Evolutionary conservation across 2,329 filamentous ascomycete genomes (phyloP).

Genomic region (Westerdykella sp.): DNA sequence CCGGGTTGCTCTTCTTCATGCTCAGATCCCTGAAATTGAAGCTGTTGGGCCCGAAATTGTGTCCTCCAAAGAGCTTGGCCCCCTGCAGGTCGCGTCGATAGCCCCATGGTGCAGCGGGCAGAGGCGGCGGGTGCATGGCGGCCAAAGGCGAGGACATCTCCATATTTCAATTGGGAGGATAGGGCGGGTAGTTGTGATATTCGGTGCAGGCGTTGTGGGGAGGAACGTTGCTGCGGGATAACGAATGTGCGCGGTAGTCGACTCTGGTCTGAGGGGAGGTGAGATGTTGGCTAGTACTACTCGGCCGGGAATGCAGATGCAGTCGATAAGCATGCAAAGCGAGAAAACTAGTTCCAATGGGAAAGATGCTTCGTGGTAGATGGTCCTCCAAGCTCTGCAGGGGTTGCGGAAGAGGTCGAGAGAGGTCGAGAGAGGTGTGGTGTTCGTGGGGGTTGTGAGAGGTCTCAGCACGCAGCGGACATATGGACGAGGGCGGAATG

Average conservation of each 20-base stretch:
- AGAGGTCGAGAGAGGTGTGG: constrained; percentile 3
- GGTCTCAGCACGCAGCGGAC: constrained; percentile 20
- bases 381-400: constrained; percentile 11
- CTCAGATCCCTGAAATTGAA: constrained; percentile 73
- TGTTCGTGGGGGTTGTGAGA: constrained; percentile 15
- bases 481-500: constrained; percentile 18
- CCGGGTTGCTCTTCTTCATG: constrained; percentile 61
- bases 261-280: constrained; percentile 13
- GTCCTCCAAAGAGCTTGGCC: constrained; percentile 50
- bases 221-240: neutral
- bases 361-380: constrained; percentile 30
- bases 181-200: constrained; percentile 44
- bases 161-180: constrained; percentile 49
- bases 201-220: neutral
- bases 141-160: constrained; percentile 91
- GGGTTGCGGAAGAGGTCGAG: constrained; percentile 11
- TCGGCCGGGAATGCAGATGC: constrained; percentile 6
- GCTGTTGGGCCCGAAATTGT: constrained; percentile 55
- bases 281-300: constrained; percentile 10
- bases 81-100: constrained; percentile 51
- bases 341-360: constrained; percentile 38
- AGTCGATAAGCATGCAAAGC: constrained; percentile 35
- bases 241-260: constrained; percentile 2
- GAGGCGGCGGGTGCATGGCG: constrained; percentile 73
- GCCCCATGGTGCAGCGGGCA: constrained; percentile 52